Percentiles rank a stretch among this genome's conserved stretches.
phyloP scores from a whole-genome alignment of 1,284 basidiomycete genomes.

The Marasmius oreades region DNA sequence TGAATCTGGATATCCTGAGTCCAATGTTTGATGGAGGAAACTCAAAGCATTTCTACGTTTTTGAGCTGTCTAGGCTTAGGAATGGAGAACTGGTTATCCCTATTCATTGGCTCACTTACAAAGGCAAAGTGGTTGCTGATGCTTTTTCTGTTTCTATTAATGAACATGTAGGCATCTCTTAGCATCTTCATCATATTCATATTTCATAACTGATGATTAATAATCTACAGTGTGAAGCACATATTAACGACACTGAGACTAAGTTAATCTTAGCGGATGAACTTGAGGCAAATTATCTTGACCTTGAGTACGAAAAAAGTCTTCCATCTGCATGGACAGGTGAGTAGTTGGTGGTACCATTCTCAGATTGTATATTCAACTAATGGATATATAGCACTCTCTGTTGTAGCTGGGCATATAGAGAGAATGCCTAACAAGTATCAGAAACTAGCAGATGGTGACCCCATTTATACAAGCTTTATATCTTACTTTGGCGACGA shows the following conservation, averaged over 20 bases:
- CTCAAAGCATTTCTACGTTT: not conserved
- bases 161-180: not conserved
- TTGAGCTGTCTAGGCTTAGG: not conserved
- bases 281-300: not conserved
- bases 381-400: not conserved
- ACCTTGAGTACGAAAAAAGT: not conserved
- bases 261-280: not conserved
- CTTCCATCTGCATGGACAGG: not conserved
- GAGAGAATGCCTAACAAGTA: not conserved
- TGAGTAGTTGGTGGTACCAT: not conserved
- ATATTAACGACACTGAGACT: not conserved
- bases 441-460: slow-evolving; percentile 17
- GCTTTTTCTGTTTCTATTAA: not conserved
- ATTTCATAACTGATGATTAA: not conserved
- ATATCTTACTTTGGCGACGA: slow-evolving; percentile 16
- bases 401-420: not conserved
- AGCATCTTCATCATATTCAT: not conserved
- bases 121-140: not conserved
- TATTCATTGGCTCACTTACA: not conserved
- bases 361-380: not conserved
- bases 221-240: not conserved
- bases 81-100: not conserved
- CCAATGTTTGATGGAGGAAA: not conserved
- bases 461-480: slow-evolving; percentile 17
- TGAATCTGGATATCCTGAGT: not conserved